Percentiles rank a stretch among this genome's conserved stretches.
Conservation (phyloP, 257 asterid genomes). For the Nicotiana sylvestris region DNA sequence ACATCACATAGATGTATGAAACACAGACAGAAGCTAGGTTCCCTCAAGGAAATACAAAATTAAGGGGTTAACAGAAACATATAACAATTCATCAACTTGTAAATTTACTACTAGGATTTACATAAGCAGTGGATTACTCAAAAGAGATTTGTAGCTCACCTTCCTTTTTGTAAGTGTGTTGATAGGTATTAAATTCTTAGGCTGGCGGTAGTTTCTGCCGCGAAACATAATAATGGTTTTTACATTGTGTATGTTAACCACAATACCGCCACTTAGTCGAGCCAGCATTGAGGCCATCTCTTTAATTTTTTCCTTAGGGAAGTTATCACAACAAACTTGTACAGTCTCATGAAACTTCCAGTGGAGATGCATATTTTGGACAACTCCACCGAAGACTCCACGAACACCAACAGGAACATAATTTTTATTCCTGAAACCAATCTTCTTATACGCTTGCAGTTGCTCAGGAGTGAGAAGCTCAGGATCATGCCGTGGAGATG, state of each 20-base stretch:
- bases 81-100: neutral
- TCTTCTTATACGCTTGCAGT: slow-evolving; percentile 84
- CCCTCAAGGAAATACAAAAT: neutral
- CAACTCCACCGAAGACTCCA: slow-evolving; percentile 99
- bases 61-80: neutral
- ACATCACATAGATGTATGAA: neutral
- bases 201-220: slow-evolving; percentile 96
- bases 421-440: slow-evolving; percentile 84
- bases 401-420: slow-evolving; percentile 99
- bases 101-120: neutral
- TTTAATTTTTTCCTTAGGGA: slow-evolving; percentile 88
- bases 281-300: slow-evolving; percentile 95
- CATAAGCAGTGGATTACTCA: neutral
- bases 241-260: slow-evolving; percentile 73
- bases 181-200: slow-evolving; percentile 91
- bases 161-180: slow-evolving; percentile 92
- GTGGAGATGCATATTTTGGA: slow-evolving; percentile 96
- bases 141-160: slow-evolving; percentile 32
- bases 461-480: slow-evolving; percentile 88
- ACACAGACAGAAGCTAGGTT: neutral
- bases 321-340: slow-evolving; percentile 93
- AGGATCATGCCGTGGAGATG: slow-evolving; percentile 90
- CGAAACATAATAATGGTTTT: slow-evolving; percentile 97
- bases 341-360: slow-evolving; percentile 99
- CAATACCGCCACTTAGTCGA: slow-evolving; percentile 94